Conservation (phyloP, 257 asterid species). For the Scutellaria minor region DNA sequence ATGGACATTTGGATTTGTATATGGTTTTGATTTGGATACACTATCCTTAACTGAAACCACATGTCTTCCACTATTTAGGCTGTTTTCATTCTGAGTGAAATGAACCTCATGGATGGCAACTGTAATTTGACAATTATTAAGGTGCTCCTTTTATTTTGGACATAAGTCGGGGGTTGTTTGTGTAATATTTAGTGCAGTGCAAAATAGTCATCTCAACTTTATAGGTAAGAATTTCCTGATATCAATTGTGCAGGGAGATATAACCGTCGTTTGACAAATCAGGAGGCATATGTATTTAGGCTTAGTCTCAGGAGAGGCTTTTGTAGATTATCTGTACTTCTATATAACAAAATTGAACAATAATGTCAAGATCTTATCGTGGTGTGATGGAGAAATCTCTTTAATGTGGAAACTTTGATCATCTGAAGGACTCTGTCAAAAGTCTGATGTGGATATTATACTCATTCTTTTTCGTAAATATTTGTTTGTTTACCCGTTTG, state of each 20-base stretch:
- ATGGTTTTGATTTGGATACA: constrained; percentile 16
- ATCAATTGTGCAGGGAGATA: neutral
- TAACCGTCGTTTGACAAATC: neutral
- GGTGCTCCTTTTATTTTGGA: neutral
- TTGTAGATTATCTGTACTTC: neutral
- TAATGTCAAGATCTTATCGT: neutral
- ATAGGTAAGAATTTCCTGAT: neutral
- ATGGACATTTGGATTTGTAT: constrained; percentile 7
- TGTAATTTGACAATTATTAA: neutral
- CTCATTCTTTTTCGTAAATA: neutral
- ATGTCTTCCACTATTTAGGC: neutral
- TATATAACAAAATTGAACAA: neutral
- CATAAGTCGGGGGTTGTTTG: neutral
- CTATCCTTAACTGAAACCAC: neutral
- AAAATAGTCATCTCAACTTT: too few species aligned
- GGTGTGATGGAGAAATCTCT: neutral
- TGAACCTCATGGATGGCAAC: neutral
- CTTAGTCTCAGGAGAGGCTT: constrained; percentile 11
- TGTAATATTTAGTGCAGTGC: too few species aligned
- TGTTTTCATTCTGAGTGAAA: neutral
- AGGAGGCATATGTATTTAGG: neutral
- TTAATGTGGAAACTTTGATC: constrained; percentile 13
- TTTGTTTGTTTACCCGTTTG: neutral
- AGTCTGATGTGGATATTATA: neutral
- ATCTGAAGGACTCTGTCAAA: neutral